Conservation (phyloP, 768 basidiomycete species). For the Suillus fuscotomentosus region DNA sequence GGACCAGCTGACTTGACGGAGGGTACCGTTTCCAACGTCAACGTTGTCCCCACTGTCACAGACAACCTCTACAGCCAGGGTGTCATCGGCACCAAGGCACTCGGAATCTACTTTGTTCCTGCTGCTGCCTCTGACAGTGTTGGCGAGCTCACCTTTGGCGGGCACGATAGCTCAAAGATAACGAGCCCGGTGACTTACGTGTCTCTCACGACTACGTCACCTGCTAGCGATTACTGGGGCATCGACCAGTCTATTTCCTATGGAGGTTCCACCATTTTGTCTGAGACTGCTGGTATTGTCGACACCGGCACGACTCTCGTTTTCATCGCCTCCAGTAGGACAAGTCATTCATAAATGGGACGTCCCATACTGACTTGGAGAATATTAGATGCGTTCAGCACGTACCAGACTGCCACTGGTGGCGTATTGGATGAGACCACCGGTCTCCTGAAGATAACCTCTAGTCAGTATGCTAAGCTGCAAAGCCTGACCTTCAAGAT, state of each 20-base stretch:
- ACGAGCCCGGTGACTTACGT: constrained; percentile 19
- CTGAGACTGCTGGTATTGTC: constrained; percentile 30
- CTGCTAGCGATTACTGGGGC: constrained; percentile 30
- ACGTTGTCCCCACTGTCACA: constrained; percentile 30
- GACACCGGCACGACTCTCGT: constrained; percentile 32
- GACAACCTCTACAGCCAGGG: constrained; percentile 33
- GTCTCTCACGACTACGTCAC: constrained; percentile 19
- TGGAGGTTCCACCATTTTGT: constrained; percentile 20
- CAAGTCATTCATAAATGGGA: not conserved
- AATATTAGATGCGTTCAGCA: constrained; percentile 20
- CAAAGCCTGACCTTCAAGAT: constrained; percentile 26
- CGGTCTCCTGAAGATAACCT: constrained; percentile 28
- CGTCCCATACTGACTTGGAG: not conserved
- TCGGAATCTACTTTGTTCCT: constrained; percentile 36
- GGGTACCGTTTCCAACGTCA: constrained; percentile 15
- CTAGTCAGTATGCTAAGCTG: constrained; percentile 23
- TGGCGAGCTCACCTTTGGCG: constrained; percentile 29
- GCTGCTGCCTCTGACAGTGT: constrained; percentile 16
- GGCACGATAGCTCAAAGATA: constrained; percentile 15
- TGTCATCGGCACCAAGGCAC: constrained; percentile 22
- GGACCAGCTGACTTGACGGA: constrained; percentile 34
- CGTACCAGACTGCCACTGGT: constrained; percentile 26
- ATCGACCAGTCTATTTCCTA: constrained; percentile 30
- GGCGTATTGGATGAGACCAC: constrained; percentile 23
- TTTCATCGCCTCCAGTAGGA: constrained; percentile 19